Evolutionary conservation across 805 yeast genomes (phyloP), one percentile per base, ranked within the genome.

Genomic region (Teunomyces funiuensis): DNA sequence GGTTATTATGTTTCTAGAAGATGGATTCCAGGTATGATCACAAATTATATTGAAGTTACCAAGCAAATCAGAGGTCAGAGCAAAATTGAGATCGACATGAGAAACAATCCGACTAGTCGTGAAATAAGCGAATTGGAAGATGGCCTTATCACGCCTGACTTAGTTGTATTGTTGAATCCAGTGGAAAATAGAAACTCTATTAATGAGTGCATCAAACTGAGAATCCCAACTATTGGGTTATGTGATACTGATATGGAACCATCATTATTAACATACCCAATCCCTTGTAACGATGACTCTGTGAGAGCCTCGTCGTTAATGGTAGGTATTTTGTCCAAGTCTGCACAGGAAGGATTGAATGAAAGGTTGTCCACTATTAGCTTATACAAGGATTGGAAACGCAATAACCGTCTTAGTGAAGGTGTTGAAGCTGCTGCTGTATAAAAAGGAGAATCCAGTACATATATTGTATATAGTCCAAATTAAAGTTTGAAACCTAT

Each of bases 191-290:
- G 87, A 54, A 83, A 81, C 53, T 83, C 90, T 39, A 67, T 93
- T 39, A 73, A 74, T 38, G 99, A 93, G 66, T 93, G 97, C 47
- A 77, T 80, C 52, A 80, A 80, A 56, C 73, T 83, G 45, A 78
- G 95, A 60, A 79, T 93, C 23, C 99, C 99, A 44, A 89, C 97
- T 0, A 81, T 93, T 53, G 98, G 97, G 20, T 77, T 93, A 43
- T 81, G 93, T 47, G 99, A 93, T 66, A 90, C 98, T 16, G 91
- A 93, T 64, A 82, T 85, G 60, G 97, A 93, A 59, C 95, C 97
- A 6, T 78, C 86, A 11, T 68, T 85, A 52, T 86, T 91, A 40
- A 88, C 97, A 1, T 93, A 93, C 58, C 95, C 98, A 39, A 86
- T 93, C 51, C 98, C 98, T 13, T 95, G 95, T 48, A 93, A 93